Conservation (phyloP, 176 grass and related monocot genomes). For the Thinopyrum elongatum region DNA sequence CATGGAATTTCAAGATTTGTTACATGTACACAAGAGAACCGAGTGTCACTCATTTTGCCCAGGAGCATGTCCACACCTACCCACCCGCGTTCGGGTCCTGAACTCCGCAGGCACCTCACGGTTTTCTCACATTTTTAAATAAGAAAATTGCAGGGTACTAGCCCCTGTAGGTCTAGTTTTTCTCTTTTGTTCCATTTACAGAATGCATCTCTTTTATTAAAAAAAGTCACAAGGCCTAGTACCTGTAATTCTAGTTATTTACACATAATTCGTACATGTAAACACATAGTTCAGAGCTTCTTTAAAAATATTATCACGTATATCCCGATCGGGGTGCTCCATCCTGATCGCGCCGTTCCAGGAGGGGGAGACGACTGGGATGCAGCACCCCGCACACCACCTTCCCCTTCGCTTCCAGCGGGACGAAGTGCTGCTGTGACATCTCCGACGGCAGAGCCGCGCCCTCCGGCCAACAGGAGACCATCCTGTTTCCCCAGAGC, state of each 20-base stretch:
- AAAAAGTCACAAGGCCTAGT: background rate
- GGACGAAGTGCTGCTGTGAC: background rate
- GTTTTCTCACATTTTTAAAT: background rate
- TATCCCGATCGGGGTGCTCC: background rate
- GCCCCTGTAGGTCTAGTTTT: background rate
- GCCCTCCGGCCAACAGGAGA: background rate
- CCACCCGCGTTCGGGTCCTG: background rate
- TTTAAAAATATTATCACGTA: background rate
- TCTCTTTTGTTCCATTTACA: background rate
- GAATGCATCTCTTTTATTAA: background rate
- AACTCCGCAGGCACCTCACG: background rate
- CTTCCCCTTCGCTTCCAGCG: background rate
- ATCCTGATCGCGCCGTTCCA: background rate
- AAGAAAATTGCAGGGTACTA: background rate
- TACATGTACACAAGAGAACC: background rate
- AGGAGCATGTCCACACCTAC: background rate
- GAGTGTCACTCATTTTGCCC: background rate
- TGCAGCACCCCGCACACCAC: background rate
- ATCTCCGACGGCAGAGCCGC: background rate
- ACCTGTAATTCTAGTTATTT: background rate
- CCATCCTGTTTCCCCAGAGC: background rate
- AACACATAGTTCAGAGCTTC: background rate
- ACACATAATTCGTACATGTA: background rate
- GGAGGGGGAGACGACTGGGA: background rate
- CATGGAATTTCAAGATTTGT: background rate